Evolutionary conservation across 169 alveolate species (phyloP), one percentile per base, ranked within the genome.

Genomic region (Cryptosporidium muris): DNA sequence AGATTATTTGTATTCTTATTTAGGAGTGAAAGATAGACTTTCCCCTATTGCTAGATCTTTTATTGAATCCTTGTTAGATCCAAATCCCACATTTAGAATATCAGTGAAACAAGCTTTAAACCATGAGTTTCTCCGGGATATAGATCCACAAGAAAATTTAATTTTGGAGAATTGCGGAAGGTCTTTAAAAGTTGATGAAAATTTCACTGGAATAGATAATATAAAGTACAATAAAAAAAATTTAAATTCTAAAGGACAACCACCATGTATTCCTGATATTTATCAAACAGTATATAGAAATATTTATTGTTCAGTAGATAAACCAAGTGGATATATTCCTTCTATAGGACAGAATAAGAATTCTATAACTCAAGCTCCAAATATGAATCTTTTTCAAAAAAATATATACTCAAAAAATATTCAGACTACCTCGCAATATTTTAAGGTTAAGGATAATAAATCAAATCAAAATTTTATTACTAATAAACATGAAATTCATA

Each of bases 251-350:
- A 49, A 49, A 49, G 8, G 53, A 8, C 11, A 8, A 49, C 16
- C 25, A 11, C 81, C 81, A 52, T 66, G 51, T 40, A 66, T 66
- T 37, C 81, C 81, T 14, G 63, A 66, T 3, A 40, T 66, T 40
- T 66, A 66, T 66, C 51, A 49, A 53, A 66, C 49, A 51, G 54
- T 52, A 53, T 66, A 66, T 51, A 40, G n/a, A 45, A 66, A 53
- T 1, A 52, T 66, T 38, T 66, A 66, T 51, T 66, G 81, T 53
- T 40, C 81, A n/a, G 42, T 36, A 16, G 81, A 66, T 4, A 66
- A 66, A 47, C 81, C 81, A 4, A 66, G 81, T 53, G 81, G 81
- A 12, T 66, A 66, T 38, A 52, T 14, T 51, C 81, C 81, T 42
- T 40, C 36, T 66, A 25, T 45, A 47, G 14, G 25, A 6, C 16